These are phyloP conservation scores for Nigrospora osmanthi DNA, from an alignment of 2,329 filamentous ascomycete genomes.

Conservation along the genomic window DNA sequence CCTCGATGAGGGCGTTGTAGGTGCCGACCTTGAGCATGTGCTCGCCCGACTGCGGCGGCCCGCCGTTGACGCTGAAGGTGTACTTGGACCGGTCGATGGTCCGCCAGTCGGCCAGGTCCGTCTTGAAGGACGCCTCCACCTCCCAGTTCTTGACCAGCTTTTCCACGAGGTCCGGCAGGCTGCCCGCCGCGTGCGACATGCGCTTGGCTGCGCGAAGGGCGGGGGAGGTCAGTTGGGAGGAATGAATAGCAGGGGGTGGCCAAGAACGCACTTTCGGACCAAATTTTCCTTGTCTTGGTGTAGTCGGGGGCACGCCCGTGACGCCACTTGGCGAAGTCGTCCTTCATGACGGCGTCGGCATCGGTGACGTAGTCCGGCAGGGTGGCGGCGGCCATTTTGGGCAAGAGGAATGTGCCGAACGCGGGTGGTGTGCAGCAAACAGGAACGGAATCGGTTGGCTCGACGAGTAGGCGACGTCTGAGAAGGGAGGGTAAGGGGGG, in stretches of 20 bases:
- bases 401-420: too few species aligned
- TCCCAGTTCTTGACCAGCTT: conserved; percentile 71
- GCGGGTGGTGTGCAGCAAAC: too few species aligned
- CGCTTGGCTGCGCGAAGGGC: conserved; percentile 39
- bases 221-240: too few species aligned
- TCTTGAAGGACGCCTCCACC: conserved; percentile 63
- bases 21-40: conserved; percentile 62
- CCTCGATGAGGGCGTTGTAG: conserved; percentile 59
- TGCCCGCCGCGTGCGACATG: conserved; percentile 44
- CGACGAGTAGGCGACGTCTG: too few species aligned
- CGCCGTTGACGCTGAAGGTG: conserved; percentile 57
- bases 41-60: conserved; percentile 45
- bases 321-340: conserved; percentile 50
- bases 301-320: conserved; percentile 57
- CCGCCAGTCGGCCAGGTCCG: conserved; percentile 52
- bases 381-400: not conserved
- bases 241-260: not conserved
- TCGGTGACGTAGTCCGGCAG: conserved; percentile 14
- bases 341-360: conserved; percentile 11
- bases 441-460: too few species aligned
- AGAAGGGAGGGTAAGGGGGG: too few species aligned
- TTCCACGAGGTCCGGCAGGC: conserved; percentile 53
- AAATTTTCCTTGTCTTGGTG: conserved; percentile 53
- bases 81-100: conserved; percentile 54
- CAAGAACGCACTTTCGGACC: conserved; percentile 41